Evolutionary conservation across 352 stramenopile species (phyloP), one percentile per base, ranked within the genome.

Genomic region (Globisporangium carolinianum): DNA sequence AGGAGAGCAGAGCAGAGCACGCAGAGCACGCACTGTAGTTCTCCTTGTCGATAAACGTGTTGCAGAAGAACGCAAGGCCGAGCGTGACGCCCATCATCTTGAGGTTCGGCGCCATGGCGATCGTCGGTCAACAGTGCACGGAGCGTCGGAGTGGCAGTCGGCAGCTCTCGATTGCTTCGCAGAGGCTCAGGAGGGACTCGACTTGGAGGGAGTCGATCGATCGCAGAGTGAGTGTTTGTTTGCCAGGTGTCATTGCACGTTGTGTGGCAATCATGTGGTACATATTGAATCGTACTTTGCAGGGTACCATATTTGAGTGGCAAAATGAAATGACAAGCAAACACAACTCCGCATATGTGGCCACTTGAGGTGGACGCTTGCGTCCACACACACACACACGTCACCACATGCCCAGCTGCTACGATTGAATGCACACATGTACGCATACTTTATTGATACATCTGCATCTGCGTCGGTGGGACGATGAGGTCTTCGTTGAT

Each of bases 401-500:
- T 24, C 24, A 24, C 24, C 24, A 24, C 24, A 49, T 49, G 14
- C 15, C 17, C 45, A 49, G 7, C 6, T n/a, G 17, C 46, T 5
- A 35, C 15, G 15, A 8, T 36, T 14, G 12, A 7, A 38, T 15
- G 5, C 6, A 37, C 9, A 37, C 47, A 18, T 51, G 11, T 35
- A 12, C 35, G 46, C 35, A 35, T 17, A n/a, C 11, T 49, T 58
- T 57, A 77, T 36, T 87, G 69, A 63, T 91, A 89, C 37, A 86
- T 63, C 61, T 87, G 75, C 74, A 92, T 89, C 60, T 95, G 82
- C 6, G 83, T 90, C 15, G 86, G 86, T 6, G 86, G 83, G n/a
- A 95, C 75, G 24, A 91, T 72, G 50, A 95, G 73, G 55, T 91
- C 79, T 46, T 89, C 81, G 65, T 94, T 92, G 61, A 94, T 89